Conservation (phyloP, 2,329 filamentous ascomycete genomes). For the Aspergillus chevalieri region DNA sequence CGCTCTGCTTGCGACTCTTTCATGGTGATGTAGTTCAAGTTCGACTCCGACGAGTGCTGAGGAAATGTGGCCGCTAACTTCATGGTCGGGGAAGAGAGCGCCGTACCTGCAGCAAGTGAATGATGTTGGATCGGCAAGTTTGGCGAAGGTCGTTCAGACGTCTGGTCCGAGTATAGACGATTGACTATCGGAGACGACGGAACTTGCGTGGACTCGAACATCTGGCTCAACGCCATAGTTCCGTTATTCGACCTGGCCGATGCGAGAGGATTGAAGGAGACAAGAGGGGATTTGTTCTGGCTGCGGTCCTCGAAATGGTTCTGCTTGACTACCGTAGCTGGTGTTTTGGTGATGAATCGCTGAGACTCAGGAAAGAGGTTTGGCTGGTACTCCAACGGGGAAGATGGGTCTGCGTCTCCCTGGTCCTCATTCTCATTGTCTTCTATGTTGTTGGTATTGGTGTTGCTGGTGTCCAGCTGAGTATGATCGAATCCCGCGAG, state of each 20-base stretch:
- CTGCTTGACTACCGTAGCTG: conserved; percentile 32
- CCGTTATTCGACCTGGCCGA: conserved; percentile 30
- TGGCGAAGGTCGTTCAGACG: conserved; percentile 46
- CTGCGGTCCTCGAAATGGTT: conserved; percentile 19
- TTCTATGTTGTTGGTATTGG: conserved; percentile 51
- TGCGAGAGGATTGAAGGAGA: conserved; percentile 40
- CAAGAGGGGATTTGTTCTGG: conserved; percentile 22
- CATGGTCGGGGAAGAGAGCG: conserved; percentile 34
- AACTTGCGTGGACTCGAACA: conserved; percentile 45
- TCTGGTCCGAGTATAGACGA: conserved; percentile 28
- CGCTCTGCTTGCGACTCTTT: conserved; percentile 41
- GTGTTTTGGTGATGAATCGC: conserved; percentile 39
- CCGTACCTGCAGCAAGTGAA: conserved; percentile 19
- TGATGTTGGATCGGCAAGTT: conserved; percentile 39
- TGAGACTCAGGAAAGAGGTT: conserved; percentile 44
- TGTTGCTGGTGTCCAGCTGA: conserved; percentile 14
- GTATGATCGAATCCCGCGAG: conserved; percentile 32
- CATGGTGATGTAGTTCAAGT: conserved; percentile 40
- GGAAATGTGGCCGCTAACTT: conserved; percentile 26
- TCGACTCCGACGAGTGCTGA: conserved; percentile 36
- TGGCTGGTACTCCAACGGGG: conserved; percentile 31
- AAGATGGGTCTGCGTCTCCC: conserved; percentile 23
- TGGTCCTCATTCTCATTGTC: conserved; percentile 27
- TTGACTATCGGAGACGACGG: conserved; percentile 41
- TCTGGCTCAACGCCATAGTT: conserved; percentile 42